A percentile compares a stretch with the other conserved stretches of the same genome.
phyloP scores from a whole-genome alignment of 2,329 filamentous ascomycete species.

The Ophiostoma ulmi region DNA sequence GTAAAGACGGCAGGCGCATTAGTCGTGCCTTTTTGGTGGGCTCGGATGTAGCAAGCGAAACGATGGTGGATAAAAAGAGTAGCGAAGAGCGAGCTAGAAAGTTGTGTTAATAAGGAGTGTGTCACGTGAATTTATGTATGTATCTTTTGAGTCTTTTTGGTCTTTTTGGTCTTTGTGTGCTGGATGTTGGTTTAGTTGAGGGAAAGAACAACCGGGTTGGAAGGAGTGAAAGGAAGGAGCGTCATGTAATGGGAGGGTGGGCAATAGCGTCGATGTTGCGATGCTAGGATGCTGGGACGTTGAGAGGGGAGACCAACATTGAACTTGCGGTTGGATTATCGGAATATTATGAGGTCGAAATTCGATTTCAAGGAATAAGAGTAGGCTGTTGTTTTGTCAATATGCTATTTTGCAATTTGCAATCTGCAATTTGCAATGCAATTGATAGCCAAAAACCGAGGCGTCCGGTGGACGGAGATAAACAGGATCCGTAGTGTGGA shows the following conservation, averaged over 20 bases:
- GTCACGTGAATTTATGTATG: background rate
- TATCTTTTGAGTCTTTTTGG: background rate
- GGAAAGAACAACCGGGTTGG: background rate
- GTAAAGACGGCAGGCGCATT: constrained; percentile 9
- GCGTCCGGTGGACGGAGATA: constrained; percentile 20
- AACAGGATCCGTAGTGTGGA: constrained; percentile 17
- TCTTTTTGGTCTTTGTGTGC: background rate
- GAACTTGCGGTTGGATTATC: background rate
- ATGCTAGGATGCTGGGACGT: too few relatives aligned
- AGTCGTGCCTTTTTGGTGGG: background rate
- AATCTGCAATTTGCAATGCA: background rate
- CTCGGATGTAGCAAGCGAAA: background rate
- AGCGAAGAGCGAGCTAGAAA: background rate
- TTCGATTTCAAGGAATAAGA: background rate
- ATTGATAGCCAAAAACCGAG: constrained; percentile 6
- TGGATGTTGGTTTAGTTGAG: background rate
- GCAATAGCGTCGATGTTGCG: background rate
- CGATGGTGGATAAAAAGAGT: background rate
- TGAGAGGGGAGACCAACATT: background rate
- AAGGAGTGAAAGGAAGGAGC: too few relatives aligned
- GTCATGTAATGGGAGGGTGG: background rate
- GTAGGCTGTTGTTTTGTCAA: background rate
- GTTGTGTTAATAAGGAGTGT: background rate
- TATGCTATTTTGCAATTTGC: background rate
- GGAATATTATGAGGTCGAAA: background rate